Percentiles rank a stretch among this genome's conserved stretches.
Conservation (phyloP, 2,329 filamentous ascomycete species). For the Calonectria henricotiae region DNA sequence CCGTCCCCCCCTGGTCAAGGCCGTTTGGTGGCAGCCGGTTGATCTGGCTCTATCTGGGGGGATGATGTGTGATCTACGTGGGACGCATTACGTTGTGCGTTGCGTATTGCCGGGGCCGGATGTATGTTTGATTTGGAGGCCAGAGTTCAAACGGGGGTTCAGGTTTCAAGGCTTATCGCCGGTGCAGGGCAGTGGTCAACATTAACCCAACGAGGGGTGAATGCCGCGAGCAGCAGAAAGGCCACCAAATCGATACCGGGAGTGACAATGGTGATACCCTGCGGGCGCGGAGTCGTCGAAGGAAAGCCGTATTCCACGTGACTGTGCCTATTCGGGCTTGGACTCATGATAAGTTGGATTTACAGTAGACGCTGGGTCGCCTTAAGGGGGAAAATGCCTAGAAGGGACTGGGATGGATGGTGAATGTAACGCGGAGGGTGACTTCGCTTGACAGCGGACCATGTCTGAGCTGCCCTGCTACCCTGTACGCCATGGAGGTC, state of each 20-base stretch:
- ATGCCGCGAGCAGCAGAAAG: neutral
- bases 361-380: slow-evolving; percentile 29
- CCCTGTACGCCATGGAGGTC: slow-evolving; percentile 10
- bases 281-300: slow-evolving; percentile 3
- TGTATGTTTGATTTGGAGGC: slow-evolving; percentile 18
- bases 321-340: slow-evolving; percentile 20
- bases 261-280: slow-evolving; percentile 9
- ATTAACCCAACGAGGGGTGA: neutral
- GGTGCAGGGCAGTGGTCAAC: neutral
- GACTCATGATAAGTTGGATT: slow-evolving; percentile 30
- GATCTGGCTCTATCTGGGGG: slow-evolving; percentile 27
- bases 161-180: slow-evolving; percentile 26
- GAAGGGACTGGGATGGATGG: slow-evolving; percentile 29
- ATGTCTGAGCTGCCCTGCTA: slow-evolving; percentile 4
- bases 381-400: slow-evolving; percentile 34
- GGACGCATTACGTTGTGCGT: slow-evolving; percentile 27
- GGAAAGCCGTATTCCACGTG: slow-evolving; percentile 23
- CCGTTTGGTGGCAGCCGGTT: slow-evolving; percentile 8
- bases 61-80: slow-evolving; percentile 29
- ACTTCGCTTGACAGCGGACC: slow-evolving; percentile 27
- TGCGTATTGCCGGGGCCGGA: slow-evolving; percentile 23
- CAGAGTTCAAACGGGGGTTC: slow-evolving; percentile 8
- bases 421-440: slow-evolving; percentile 29
- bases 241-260: slow-evolving; percentile 19
- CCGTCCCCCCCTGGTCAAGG: slow-evolving; percentile 1